Base-by-base conservation (phyloP, 2,329 filamentous ascomycete species). In the Curvularia verruculosa region DNA sequence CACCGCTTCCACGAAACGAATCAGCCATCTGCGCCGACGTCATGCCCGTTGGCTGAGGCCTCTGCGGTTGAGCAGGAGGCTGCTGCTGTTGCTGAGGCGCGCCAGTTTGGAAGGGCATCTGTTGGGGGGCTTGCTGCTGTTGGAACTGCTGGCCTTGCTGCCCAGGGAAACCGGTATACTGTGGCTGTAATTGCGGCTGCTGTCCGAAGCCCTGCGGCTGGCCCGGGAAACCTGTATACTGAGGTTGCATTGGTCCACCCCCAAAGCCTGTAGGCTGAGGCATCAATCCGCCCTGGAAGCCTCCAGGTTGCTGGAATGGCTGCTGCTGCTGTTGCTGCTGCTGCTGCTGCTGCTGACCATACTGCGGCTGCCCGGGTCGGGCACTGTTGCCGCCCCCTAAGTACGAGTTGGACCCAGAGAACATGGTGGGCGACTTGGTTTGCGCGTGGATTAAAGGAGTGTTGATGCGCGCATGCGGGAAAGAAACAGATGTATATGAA, bases 341-440 rank as follows among this genome's bases (percentile, higher is more conserved):
- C 37, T 46, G 80, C 68, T 82, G 83, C 64, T 83, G 83, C 64
- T 79, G 78, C 65, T 80, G 78, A 64, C 78, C 72, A 74, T 80
- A 75, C 77, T 82, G 68, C 67, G 75, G 77, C 68, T 78, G 77
- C 63, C 87, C 86, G 48, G 89, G 90, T 60, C 88, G 89, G 75
- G 89, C 86, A 81, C 84, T 89, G 75, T 88, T 91, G 77, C 84
- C 85, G 80, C 88, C 89, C 78, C 92, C 92, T 71, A 96, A 80
- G 78, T 89, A 97, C 64, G 90, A 88, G 82, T 90, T 96, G 66
- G 91, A 90, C 76, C 89, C 91, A 66, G 92, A 95, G 81, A 91
- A 98, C 94, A 97, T 97, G 79, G 72, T 74, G 69, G 58, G 59
- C 62, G 61, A 60, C 59, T 43, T 57, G 26, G 18, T 26, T 63